Base-by-base conservation (phyloP, 2,329 filamentous ascomycete species). In the Corynespora cassiicola region DNA sequence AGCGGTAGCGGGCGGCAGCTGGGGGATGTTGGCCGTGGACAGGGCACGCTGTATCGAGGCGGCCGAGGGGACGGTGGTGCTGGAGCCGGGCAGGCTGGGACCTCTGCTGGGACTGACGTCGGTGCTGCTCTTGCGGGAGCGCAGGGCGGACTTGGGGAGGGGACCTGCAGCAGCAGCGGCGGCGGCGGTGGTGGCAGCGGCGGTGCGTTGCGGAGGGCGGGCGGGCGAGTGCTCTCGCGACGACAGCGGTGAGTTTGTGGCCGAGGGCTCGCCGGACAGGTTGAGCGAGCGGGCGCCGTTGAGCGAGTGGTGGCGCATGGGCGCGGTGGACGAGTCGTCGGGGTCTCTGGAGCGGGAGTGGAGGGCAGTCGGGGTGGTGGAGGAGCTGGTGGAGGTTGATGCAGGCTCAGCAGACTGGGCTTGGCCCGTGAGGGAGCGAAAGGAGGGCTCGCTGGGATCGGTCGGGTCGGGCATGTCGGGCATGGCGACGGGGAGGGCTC, bases 21-120 rank as follows among this genome's bases (percentile, higher is more conserved):
- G 78, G 6, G 88, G 86, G 31, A 83, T 86, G 50, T 76, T 84
- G 22, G 84, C 74, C 23, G 86, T 79, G 11, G 87, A 87, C 31
- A 92, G 74, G 42, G 83, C 80, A 63, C 84, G 81, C 66, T 86
- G 80, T 40, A 84, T 75, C 14, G 84, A 75, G 16, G 82, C 77
- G 17, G 84, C 78, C 33, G 83, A 82, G 22, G 83, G 78, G 38
- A 79, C 74, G 39, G 73, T 78, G 40, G 65, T 66, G 31, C 61
- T 58, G 15, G 63, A 47, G 30, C 47, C 59, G 7, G 67, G 47
- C 20, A 69, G 45, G 35, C 56, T 61, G 39, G 70, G 50, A 8
- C 60, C 67, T 36, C 72, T 60, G 50, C 55, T 68, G 15, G 71
- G 70, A 48, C 69, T 71, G 45, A 56, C 65, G 47, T 72, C 70